Conservation (phyloP, 805 yeast species). For the Nakazawaea wyomingensis region DNA sequence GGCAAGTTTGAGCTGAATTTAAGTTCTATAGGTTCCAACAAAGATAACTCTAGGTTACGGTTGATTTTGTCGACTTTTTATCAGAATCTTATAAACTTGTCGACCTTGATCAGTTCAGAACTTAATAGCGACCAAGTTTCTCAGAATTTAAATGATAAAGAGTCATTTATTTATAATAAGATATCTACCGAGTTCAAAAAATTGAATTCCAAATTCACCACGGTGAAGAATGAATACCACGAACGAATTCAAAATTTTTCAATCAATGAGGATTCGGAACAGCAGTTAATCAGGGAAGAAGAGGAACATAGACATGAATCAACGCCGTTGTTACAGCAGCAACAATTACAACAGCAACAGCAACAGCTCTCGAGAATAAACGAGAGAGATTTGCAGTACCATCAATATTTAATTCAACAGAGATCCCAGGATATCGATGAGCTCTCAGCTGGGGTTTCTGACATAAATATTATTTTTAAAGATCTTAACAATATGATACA, state of each 20-base stretch:
- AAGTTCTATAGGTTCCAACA: slow-evolving; percentile 45
- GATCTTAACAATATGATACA: slow-evolving; percentile 73
- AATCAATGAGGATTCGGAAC: slow-evolving; percentile 24
- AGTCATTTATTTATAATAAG: slow-evolving; percentile 41
- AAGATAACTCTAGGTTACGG: slow-evolving; percentile 39
- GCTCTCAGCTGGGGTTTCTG: slow-evolving; percentile 74
- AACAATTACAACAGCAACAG: slow-evolving; percentile 26
- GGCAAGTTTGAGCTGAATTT: slow-evolving; percentile 44
- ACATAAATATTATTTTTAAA: slow-evolving; percentile 79
- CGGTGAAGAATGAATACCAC: slow-evolving; percentile 39
- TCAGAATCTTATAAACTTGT: slow-evolving; percentile 13
- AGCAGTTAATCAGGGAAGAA: slow-evolving; percentile 11
- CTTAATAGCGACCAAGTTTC: slow-evolving; percentile 9
- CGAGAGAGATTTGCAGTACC: slow-evolving; percentile 58
- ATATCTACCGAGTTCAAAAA: slow-evolving; percentile 51
- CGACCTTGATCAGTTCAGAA: not conserved
- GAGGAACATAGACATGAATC: slow-evolving; percentile 24
- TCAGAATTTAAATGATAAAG: slow-evolving; percentile 17
- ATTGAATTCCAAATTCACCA: slow-evolving; percentile 40
- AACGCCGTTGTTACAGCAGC: slow-evolving; percentile 35
- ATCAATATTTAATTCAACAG: slow-evolving; percentile 60
- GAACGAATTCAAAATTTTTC: slow-evolving; percentile 40
- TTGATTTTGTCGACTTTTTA: slow-evolving; percentile 18
- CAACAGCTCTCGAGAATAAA: slow-evolving; percentile 26
- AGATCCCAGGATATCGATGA: slow-evolving; percentile 67